phyloP scores from a whole-genome alignment of 108 stramenopile genomes.

The Aurantiochytrium sp. region DNA sequence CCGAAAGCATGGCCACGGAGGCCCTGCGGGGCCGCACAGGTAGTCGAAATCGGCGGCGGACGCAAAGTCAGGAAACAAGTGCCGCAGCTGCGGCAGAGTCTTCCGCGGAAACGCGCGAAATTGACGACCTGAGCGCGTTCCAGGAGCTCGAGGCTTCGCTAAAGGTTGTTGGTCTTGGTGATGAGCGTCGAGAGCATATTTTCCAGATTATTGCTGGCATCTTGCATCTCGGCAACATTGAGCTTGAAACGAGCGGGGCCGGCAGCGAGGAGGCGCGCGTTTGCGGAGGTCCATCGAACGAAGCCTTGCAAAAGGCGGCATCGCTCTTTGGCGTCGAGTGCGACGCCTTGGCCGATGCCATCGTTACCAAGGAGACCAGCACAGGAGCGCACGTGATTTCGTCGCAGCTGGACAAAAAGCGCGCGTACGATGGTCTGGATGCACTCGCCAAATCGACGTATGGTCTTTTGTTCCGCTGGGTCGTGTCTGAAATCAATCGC shows the following conservation, averaged over 20 bases:
- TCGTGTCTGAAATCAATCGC: slow-evolving; percentile 75
- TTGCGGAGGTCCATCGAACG: not conserved
- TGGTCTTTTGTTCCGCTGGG: slow-evolving; percentile 77
- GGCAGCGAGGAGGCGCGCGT: slow-evolving; percentile 20
- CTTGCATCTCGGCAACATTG: slow-evolving; percentile 81
- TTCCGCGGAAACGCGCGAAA: not conserved
- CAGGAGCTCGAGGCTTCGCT: not conserved
- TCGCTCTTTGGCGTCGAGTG: slow-evolving; percentile 68
- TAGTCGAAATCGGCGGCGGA: not conserved
- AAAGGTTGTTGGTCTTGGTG: slow-evolving; percentile 26
- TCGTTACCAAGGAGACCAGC: slow-evolving; percentile 67
- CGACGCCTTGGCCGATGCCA: slow-evolving; percentile 56
- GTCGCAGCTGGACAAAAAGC: slow-evolving; percentile 66
- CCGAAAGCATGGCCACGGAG: not conserved
- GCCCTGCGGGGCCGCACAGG: too few species aligned
- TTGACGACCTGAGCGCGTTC: slow-evolving; percentile 19
- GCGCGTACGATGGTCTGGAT: slow-evolving; percentile 76
- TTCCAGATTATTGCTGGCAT: slow-evolving; percentile 73
- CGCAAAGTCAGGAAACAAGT: not conserved
- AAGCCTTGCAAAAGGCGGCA: slow-evolving; percentile 54
- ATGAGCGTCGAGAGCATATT: slow-evolving; percentile 52
- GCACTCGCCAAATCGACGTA: slow-evolving; percentile 90
- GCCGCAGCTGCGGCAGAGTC: too few species aligned
- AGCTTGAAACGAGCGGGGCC: slow-evolving; percentile 50
- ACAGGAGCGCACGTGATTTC: slow-evolving; percentile 29